These are phyloP conservation scores for Vanderwaltozyma polyspora DNA, from an alignment of 805 yeast species.

Conservation along the genomic window DNA sequence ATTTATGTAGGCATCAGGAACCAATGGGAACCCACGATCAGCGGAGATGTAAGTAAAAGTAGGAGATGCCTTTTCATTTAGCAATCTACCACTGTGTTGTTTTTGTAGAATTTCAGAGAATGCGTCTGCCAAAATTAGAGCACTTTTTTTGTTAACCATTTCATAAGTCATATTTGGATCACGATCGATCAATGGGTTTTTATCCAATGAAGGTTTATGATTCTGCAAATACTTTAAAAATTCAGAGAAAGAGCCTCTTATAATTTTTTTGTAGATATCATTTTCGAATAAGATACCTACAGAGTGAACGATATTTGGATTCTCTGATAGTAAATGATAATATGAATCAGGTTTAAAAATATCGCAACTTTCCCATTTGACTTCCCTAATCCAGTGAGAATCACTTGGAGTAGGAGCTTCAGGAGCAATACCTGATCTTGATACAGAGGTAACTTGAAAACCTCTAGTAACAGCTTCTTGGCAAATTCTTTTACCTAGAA, in stretches of 20 bases:
- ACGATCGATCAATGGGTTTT: constrained; percentile 44
- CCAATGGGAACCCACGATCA: constrained; percentile 53
- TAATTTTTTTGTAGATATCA: constrained; percentile 45
- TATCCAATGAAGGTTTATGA: constrained; percentile 10
- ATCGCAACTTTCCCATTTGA: constrained; percentile 58
- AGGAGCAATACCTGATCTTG: constrained; percentile 50
- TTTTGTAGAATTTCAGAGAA: constrained; percentile 24
- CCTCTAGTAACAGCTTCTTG: constrained; percentile 55
- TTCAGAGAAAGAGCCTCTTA: constrained; percentile 1
- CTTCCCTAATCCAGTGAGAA: constrained; percentile 41
- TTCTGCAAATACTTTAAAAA: too few relatives aligned
- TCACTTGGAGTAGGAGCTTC: constrained; percentile 22
- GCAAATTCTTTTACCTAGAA: constrained; percentile 63
- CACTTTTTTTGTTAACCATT: constrained; percentile 58
- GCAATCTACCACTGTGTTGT: constrained; percentile 5
- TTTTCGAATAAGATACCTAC: constrained; percentile 69
- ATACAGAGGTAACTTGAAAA: constrained; percentile 54
- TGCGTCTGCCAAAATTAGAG: constrained; percentile 50
- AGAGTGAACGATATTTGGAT: constrained; percentile 68
- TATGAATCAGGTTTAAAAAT: constrained; percentile 57
- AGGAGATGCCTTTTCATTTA: constrained; percentile 15
- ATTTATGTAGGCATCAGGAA: constrained; percentile 60
- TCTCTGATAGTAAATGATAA: constrained; percentile 33
- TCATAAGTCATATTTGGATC: constrained; percentile 38
- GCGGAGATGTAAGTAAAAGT: constrained; percentile 74